These are phyloP conservation scores for Aeschynomene evenia DNA, from an alignment of 306 rosid genomes.

Conservation along the genomic window DNA sequence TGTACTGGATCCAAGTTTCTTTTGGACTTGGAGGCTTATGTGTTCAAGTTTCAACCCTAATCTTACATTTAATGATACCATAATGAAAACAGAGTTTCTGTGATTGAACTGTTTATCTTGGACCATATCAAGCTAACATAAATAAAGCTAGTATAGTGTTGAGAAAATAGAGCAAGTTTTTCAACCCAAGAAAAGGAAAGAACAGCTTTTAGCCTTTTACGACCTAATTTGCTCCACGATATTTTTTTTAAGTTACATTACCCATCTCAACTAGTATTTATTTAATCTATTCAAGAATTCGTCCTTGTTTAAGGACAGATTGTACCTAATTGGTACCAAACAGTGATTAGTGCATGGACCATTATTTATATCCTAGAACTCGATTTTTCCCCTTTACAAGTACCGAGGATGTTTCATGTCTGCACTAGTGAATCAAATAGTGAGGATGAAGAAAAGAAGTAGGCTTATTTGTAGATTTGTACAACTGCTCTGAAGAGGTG, in stretches of 20 bases:
- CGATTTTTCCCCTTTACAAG: no score
- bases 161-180: not conserved
- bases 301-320: no score
- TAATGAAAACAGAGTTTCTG: not conserved
- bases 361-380: no score
- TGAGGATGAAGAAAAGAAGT: not conserved
- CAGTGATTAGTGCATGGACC: no score
- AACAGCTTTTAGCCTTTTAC: not conserved
- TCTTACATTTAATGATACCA: not conserved
- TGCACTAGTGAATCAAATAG: no score
- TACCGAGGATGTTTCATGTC: no score
- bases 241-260: no score
- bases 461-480: not conserved
- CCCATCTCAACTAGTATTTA: no score
- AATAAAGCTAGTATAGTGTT: not conserved
- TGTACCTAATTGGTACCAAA: no score
- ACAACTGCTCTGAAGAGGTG: not conserved
- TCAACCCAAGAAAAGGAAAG: no score
- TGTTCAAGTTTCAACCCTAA: not conserved
- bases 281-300: no score
- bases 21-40: not conserved
- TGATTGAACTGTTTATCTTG: not conserved
- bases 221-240: not conserved
- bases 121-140: not conserved
- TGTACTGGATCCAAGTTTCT: not conserved